Evolutionary conservation across 78 protist species (phyloP), one percentile per base, ranked within the genome.

Genomic region (Tieghemostelium lacteum): DNA sequence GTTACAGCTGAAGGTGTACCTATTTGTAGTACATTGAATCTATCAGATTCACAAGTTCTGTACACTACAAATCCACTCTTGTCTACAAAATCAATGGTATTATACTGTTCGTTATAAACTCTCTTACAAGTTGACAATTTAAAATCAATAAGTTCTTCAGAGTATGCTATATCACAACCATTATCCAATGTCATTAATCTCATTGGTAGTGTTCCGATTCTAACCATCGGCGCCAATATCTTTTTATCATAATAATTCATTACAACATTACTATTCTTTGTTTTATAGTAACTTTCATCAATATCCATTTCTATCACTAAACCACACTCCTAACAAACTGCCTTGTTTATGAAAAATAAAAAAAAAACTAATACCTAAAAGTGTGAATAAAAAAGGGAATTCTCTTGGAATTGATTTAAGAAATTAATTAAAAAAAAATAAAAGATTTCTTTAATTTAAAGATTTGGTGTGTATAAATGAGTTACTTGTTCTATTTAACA

Each of bases 181-280:
- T 85, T 55, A 16, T 64, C 60, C 4, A 12, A 28, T 26, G 94
- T 74, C 8, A 62, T 31, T 1, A 75, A 8, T 63, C 94, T 69
- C 76, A 88, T 78, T 16, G 94, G 94, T 0, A 85, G 78, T 26
- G 94, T 88, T 5, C 91, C 89, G 14, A 80, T 89, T 24, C 94
- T 36, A 37, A 88, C 94, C 94, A 88, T 88, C 3, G 94, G 94
- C 57, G 94, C 94, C 74, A 88, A 63, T 36, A 73, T 77, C 45
- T 39, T 55, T 54, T 87, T 87, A 42, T 87, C 62, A 37, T 83
- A 67, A 45, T 87, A 87, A 45, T 87, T 89, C 72, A 85, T 85
- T 17, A 76, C 87, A 45, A 77, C 37, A 60, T 50, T 50, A 10
- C n/a, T 73, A 33, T 60, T 73, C 10, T 45, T 45, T 45, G 52